Percentiles rank a stretch among this genome's conserved stretches.
These are phyloP conservation scores for Alternaria dauci DNA, from an alignment of 2,329 filamentous ascomycete genomes.

Conservation along the genomic window DNA sequence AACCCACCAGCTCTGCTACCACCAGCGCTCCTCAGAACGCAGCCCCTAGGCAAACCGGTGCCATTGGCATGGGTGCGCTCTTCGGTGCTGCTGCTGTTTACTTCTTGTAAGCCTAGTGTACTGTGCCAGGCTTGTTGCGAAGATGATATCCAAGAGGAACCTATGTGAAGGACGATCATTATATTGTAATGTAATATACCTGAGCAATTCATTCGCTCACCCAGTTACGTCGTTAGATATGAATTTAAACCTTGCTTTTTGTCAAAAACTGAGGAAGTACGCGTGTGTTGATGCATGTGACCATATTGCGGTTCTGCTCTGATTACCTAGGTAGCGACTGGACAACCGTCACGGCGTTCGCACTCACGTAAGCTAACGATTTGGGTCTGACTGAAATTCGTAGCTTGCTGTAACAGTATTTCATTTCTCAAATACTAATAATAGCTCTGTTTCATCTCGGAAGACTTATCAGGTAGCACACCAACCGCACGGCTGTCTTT, in stretches of 20 bases:
- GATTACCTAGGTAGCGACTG: background rate
- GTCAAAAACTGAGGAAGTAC: background rate
- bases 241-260: background rate
- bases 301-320: background rate
- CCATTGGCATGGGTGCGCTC: conserved; percentile 57
- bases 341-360: background rate
- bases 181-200: conserved; percentile 15
- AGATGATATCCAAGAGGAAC: background rate
- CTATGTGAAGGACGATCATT: conserved; percentile 10
- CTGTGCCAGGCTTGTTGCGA: background rate
- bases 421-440: background rate
- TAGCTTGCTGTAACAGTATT: background rate
- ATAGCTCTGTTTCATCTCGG: background rate
- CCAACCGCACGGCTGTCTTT: background rate
- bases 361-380: background rate
- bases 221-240: conserved; percentile 2
- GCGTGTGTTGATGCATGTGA: background rate
- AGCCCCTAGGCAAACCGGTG: conserved; percentile 49
- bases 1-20: conserved; percentile 33
- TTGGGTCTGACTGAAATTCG: too few species aligned
- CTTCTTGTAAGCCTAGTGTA: conserved; percentile 21
- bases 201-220: background rate
- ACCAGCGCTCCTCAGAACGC: conserved; percentile 13
- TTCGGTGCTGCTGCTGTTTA: conserved; percentile 56
- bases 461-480: background rate